These are phyloP conservation scores for Colletotrichum coccodes DNA, from an alignment of 2,329 filamentous ascomycete species.

Conservation along the genomic window DNA sequence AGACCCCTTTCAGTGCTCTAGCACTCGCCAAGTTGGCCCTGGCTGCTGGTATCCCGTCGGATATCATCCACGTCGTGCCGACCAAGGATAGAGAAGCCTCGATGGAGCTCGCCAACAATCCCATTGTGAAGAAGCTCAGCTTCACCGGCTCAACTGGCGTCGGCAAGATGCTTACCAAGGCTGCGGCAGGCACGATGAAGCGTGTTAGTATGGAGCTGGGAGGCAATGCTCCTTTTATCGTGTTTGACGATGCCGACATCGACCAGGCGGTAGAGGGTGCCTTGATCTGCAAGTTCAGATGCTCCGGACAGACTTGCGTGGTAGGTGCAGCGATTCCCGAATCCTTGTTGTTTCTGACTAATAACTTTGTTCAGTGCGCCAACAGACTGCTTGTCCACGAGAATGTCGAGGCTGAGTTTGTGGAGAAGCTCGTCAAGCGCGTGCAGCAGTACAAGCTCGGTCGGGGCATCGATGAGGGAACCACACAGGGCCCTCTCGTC, in stretches of 20 bases:
- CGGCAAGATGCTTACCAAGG: constrained; percentile 70
- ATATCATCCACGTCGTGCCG: constrained; percentile 59
- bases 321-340: neutral
- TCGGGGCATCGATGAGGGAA: constrained; percentile 62
- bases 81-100: constrained; percentile 37
- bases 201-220: constrained; percentile 80
- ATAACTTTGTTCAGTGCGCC: constrained; percentile 50
- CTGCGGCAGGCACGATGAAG: constrained; percentile 75
- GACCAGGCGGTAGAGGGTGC: constrained; percentile 74
- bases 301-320: constrained; percentile 79
- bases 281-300: constrained; percentile 76
- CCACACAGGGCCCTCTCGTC: constrained; percentile 71
- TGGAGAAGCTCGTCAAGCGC: constrained; percentile 58
- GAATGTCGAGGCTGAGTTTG: constrained; percentile 68
- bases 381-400: constrained; percentile 66
- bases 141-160: constrained; percentile 72
- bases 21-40: constrained; percentile 72
- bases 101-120: constrained; percentile 40
- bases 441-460: constrained; percentile 69
- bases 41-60: constrained; percentile 74
- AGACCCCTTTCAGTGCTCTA: constrained; percentile 75
- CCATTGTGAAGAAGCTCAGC: constrained; percentile 72
- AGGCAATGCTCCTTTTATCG: constrained; percentile 80
- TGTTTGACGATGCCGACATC: constrained; percentile 79
- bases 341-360: rapidly evolving